Percentiles rank a stretch among this genome's conserved stretches.
phyloP scores from a whole-genome alignment of 306 rosid genomes.

The Fragaria nilgerrensis region DNA sequence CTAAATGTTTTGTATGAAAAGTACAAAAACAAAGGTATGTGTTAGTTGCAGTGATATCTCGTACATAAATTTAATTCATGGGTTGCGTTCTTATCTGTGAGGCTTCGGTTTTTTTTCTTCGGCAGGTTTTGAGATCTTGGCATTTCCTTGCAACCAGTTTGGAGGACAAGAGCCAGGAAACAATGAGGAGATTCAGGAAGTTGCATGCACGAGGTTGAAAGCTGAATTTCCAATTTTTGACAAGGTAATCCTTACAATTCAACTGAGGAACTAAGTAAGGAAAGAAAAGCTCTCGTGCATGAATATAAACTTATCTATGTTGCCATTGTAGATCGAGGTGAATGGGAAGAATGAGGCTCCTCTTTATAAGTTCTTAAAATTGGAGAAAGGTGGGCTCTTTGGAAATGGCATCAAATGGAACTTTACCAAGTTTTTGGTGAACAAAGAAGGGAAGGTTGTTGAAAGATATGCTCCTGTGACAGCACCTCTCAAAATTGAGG shows the following conservation, averaged over 20 bases:
- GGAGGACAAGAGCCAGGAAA: slow-evolving; percentile 81
- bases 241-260: slow-evolving; percentile 53
- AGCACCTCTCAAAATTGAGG: slow-evolving; percentile 82
- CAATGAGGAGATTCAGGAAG: slow-evolving; percentile 73
- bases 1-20: slow-evolving; percentile 62
- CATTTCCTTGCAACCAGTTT: slow-evolving; percentile 98
- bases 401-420: slow-evolving; percentile 92
- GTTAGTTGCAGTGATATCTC: slow-evolving; percentile 9
- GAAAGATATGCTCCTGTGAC: slow-evolving; percentile 90
- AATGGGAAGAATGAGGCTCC: slow-evolving; percentile 76
- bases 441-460: slow-evolving; percentile 83
- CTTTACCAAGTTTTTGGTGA: slow-evolving; percentile 84
- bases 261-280: background rate
- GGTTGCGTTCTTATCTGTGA: background rate
- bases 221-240: slow-evolving; percentile 86
- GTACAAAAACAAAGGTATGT: slow-evolving; percentile 71
- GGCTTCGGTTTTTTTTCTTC: background rate
- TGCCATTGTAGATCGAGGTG: slow-evolving; percentile 56
- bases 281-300: background rate
- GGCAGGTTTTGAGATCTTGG: slow-evolving; percentile 82
- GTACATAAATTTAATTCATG: background rate
- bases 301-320: background rate
- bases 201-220: slow-evolving; percentile 74
- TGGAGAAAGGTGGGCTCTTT: slow-evolving; percentile 68
- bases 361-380: slow-evolving; percentile 66